phyloP scores from a whole-genome alignment of 345 rosid genomes.

The Kandelia obovata region DNA sequence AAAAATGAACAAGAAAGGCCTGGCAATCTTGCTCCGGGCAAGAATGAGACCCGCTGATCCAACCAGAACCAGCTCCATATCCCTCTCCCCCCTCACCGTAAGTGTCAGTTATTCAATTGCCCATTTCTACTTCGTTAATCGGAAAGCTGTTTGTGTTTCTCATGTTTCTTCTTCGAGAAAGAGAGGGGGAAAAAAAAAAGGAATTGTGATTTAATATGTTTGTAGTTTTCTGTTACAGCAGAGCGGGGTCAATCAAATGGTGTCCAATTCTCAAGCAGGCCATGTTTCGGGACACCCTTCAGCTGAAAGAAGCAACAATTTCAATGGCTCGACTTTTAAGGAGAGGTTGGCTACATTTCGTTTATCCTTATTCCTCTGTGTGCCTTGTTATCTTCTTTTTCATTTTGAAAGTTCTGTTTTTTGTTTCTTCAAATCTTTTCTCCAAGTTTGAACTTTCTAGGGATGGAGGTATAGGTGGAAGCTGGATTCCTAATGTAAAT shows the following conservation, averaged over 20 bases:
- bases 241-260: conserved; percentile 37
- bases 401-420: not conserved
- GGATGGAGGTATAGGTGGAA: no score
- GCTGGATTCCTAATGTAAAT: no score
- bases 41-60: conserved; percentile 57
- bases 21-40: conserved; percentile 66
- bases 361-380: not conserved
- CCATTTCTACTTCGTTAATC: not conserved
- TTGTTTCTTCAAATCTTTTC: not conserved
- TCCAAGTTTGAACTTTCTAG: no score
- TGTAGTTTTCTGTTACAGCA: not conserved
- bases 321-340: conserved; percentile 18
- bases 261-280: conserved; percentile 30
- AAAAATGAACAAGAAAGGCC: conserved; percentile 65
- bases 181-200: not conserved
- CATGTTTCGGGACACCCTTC: conserved; percentile 21
- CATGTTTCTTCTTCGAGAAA: not conserved
- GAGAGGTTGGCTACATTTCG: conserved; percentile 23
- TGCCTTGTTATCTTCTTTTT: not conserved
- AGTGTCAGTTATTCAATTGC: conserved; percentile 15
- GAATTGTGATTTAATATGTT: not conserved
- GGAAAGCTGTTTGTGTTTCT: not conserved
- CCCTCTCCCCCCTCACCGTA: conserved; percentile 54
- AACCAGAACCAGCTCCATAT: conserved; percentile 17
- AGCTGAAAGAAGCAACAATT: conserved; percentile 17